phyloP scores from a whole-genome alignment of 2,329 filamentous ascomycete species.

The Phialemonium atrogriseum region DNA sequence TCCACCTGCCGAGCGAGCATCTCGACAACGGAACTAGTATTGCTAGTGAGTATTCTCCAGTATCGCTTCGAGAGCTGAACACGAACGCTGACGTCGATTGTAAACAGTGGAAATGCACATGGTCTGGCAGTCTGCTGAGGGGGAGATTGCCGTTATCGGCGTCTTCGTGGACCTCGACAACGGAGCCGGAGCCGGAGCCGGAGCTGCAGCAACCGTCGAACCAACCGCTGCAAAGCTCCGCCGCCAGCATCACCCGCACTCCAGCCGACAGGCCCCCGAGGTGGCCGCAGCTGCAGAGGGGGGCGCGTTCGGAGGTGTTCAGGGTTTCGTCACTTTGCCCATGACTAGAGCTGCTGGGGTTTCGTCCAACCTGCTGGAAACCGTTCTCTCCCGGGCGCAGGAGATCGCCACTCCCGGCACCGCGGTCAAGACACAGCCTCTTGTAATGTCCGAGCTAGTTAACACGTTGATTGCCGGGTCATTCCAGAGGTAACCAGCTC shows the following conservation, averaged over 20 bases:
- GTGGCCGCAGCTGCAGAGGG: constrained; percentile 3
- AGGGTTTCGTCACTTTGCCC: constrained; percentile 4
- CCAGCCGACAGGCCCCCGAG: constrained; percentile 3
- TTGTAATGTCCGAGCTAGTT: constrained; percentile 35
- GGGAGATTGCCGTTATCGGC: constrained; percentile 34
- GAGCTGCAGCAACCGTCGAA: constrained; percentile 8
- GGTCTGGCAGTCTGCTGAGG: constrained; percentile 40
- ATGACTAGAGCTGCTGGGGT: constrained; percentile 16
- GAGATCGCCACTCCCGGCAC: constrained; percentile 34
- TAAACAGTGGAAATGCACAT: constrained; percentile 46
- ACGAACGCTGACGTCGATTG: not conserved
- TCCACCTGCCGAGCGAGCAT: constrained; percentile 42
- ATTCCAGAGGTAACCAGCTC: constrained; percentile 27
- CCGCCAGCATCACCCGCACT: constrained; percentile 7
- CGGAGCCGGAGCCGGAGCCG: constrained; percentile 10
- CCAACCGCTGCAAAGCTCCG: constrained; percentile 6
- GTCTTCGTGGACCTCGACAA: constrained; percentile 32
- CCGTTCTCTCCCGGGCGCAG: constrained; percentile 32
- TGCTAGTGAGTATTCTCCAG: constrained; percentile 25
- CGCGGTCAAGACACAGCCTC: constrained; percentile 27
- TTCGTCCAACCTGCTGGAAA: constrained; percentile 34
- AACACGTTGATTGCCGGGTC: constrained; percentile 23
- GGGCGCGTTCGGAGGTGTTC: constrained; percentile 3
- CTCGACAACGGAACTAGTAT: constrained; percentile 34
- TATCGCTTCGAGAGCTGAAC: not conserved